phyloP scores from a whole-genome alignment of 768 basidiomycete genomes.

The Auriscalpium orientale region DNA sequence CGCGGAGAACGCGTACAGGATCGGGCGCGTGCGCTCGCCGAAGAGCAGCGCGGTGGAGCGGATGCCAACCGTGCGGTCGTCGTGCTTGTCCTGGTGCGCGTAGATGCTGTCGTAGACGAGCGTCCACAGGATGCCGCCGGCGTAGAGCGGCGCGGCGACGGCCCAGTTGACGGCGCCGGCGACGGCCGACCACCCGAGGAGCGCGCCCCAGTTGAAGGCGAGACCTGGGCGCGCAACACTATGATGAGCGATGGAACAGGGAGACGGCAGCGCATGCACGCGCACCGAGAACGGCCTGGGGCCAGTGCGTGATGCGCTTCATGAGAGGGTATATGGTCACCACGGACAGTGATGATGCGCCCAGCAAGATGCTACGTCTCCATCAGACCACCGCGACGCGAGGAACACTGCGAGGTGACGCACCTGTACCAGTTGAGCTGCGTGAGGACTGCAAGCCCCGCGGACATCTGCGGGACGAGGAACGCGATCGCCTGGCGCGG shows the following conservation, averaged over 20 bases:
- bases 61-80: constrained; percentile 84
- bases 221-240: constrained; percentile 47
- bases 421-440: constrained; percentile 96
- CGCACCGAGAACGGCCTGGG: constrained; percentile 89
- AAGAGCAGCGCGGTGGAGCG: constrained; percentile 93
- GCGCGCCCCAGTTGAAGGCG: constrained; percentile 94
- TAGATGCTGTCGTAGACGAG: constrained; percentile 97
- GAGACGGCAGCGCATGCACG: not conserved
- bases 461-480: constrained; percentile 72
- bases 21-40: constrained; percentile 63
- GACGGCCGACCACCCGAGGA: constrained; percentile 95
- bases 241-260: not conserved
- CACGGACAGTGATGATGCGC: constrained; percentile 82
- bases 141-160: constrained; percentile 82
- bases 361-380: constrained; percentile 68
- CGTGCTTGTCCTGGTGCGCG: constrained; percentile 96
- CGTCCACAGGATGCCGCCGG: constrained; percentile 87
- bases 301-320: constrained; percentile 97
- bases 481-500: constrained; percentile 71
- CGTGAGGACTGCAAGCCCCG: constrained; percentile 77
- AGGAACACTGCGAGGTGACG: constrained; percentile 14
- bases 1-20: constrained; percentile 66
- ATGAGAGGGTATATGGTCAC: constrained; percentile 91
- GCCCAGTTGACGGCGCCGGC: constrained; percentile 74
- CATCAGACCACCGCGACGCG: not conserved